These are phyloP conservation scores for Gentiana straminea DNA, from an alignment of 257 asterid species.

Conservation along the genomic window DNA sequence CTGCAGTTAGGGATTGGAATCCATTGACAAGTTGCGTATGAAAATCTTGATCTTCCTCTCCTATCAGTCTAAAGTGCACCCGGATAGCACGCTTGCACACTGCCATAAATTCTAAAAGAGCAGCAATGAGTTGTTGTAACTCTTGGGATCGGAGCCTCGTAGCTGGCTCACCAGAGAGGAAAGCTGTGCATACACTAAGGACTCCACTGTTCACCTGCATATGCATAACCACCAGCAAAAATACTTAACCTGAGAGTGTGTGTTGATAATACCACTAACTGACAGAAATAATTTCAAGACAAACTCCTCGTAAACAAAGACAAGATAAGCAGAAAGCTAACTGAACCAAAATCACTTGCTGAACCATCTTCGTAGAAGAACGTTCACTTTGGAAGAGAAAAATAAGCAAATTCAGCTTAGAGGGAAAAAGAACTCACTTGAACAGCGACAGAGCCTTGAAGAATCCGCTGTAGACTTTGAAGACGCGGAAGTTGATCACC, in stretches of 20 bases:
- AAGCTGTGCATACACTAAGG: conserved; percentile 94
- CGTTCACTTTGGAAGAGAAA: neutral
- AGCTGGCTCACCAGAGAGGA: conserved; percentile 99
- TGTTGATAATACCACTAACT: neutral
- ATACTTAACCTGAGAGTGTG: neutral
- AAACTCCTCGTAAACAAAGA: neutral
- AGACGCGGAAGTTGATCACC: conserved; percentile 99
- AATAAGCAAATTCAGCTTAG: neutral
- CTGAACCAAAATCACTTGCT: conserved; percentile 2
- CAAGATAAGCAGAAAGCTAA: neutral
- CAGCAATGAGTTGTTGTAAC: conserved; percentile 91
- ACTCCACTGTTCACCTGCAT: conserved; percentile 96
- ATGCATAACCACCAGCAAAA: neutral
- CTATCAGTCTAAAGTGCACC: conserved; percentile 85
- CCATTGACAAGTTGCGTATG: conserved; percentile 98
- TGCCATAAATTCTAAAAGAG: conserved; percentile 96
- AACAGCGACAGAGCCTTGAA: conserved; percentile 98
- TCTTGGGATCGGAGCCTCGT: conserved; percentile 97
- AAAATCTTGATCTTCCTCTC: conserved; percentile 96
- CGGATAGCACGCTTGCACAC: conserved; percentile 98
- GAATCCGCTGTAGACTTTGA: conserved; percentile 96
- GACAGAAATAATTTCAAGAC: neutral
- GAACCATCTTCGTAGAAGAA: neutral
- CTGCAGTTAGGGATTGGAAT: conserved; percentile 98
- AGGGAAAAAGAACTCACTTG: conserved; percentile 49